These are phyloP conservation scores for Cercospora canescens DNA, from an alignment of 2,329 filamentous ascomycete genomes.

Conservation along the genomic window DNA sequence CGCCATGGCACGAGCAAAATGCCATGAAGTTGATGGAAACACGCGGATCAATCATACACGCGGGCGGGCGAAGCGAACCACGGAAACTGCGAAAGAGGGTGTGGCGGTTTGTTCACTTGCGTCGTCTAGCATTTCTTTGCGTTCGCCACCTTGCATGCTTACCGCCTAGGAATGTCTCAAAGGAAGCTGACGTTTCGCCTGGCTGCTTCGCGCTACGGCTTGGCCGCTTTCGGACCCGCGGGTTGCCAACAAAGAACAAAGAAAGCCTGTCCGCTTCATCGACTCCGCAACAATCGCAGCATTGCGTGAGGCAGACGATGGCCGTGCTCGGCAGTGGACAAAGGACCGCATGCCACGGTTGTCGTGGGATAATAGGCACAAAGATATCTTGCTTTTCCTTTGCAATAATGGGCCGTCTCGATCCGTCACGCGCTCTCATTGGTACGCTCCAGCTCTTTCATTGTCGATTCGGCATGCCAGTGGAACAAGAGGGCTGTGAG, in stretches of 20 bases:
- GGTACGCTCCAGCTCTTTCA: slow-evolving; percentile 31
- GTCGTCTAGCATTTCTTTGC: slow-evolving; percentile 31
- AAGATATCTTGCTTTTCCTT: slow-evolving; percentile 28
- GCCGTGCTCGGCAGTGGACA: slow-evolving; percentile 36
- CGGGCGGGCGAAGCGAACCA: slow-evolving; percentile 8
- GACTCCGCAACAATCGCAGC: slow-evolving; percentile 35
- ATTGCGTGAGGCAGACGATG: slow-evolving; percentile 26
- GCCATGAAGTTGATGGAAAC: slow-evolving; percentile 23
- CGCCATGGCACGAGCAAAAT: slow-evolving; percentile 29
- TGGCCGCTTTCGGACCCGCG: slow-evolving; percentile 35
- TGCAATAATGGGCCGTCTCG: slow-evolving; percentile 31
- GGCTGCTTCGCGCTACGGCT: slow-evolving; percentile 28
- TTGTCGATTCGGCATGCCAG: slow-evolving; percentile 35
- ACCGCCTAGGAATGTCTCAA: slow-evolving; percentile 38
- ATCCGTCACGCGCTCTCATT: slow-evolving; percentile 33
- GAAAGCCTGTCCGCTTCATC: slow-evolving; percentile 27
- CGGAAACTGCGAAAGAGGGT: slow-evolving; percentile 17
- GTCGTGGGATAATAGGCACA: slow-evolving; percentile 36
- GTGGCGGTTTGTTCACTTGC: slow-evolving; percentile 29
- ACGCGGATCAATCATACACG: slow-evolving; percentile 2
- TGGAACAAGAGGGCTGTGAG: slow-evolving; percentile 34
- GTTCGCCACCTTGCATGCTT: slow-evolving; percentile 19
- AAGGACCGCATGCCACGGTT: slow-evolving; percentile 35
- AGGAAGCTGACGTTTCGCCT: slow-evolving; percentile 30
- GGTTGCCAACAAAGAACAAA: slow-evolving; percentile 39